These are phyloP conservation scores for Chlamydomonas applanata DNA, from an alignment of 139 green algal species.

Conservation along the genomic window DNA sequence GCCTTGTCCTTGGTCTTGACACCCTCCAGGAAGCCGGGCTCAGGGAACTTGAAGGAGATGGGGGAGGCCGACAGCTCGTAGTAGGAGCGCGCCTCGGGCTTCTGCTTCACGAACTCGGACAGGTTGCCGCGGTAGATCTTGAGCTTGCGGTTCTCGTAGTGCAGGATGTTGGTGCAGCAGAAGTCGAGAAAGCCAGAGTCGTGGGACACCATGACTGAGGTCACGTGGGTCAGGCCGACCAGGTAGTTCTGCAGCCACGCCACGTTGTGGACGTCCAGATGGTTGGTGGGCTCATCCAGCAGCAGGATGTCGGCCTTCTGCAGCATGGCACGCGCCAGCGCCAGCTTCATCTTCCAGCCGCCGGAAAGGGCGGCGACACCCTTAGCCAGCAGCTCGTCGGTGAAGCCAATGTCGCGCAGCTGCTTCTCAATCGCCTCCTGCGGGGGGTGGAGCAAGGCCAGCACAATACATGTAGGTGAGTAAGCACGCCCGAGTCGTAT, in stretches of 20 bases:
- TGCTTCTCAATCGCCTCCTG: conserved; percentile 46
- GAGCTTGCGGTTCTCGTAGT: conserved; percentile 88
- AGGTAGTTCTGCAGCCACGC: conserved; percentile 83
- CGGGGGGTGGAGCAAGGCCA: neutral
- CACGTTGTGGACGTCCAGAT: conserved; percentile 83
- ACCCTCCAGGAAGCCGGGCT: conserved; percentile 90
- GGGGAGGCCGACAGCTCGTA: conserved; percentile 65
- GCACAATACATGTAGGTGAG: neutral
- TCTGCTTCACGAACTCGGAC: conserved; percentile 81
- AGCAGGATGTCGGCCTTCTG: conserved; percentile 88
- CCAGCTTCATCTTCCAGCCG: conserved; percentile 93
- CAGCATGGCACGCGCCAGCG: conserved; percentile 81
- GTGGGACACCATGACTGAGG: conserved; percentile 83
- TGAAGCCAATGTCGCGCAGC: conserved; percentile 79
- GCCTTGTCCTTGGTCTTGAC: conserved; percentile 94
- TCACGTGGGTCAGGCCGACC: conserved; percentile 44
- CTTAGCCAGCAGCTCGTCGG: conserved; percentile 51
- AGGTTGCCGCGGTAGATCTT: conserved; percentile 86
- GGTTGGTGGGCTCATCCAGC: conserved; percentile 90
- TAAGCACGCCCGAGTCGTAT: neutral
- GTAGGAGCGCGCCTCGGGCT: conserved; percentile 84
- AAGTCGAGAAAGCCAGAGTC: conserved; percentile 88
- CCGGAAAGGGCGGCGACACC: conserved; percentile 75
- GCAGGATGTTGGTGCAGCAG: conserved; percentile 85
- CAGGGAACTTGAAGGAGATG: conserved; percentile 79